phyloP scores from a whole-genome alignment of 2,329 filamentous ascomycete genomes.

The Tolypocladium amazonense region DNA sequence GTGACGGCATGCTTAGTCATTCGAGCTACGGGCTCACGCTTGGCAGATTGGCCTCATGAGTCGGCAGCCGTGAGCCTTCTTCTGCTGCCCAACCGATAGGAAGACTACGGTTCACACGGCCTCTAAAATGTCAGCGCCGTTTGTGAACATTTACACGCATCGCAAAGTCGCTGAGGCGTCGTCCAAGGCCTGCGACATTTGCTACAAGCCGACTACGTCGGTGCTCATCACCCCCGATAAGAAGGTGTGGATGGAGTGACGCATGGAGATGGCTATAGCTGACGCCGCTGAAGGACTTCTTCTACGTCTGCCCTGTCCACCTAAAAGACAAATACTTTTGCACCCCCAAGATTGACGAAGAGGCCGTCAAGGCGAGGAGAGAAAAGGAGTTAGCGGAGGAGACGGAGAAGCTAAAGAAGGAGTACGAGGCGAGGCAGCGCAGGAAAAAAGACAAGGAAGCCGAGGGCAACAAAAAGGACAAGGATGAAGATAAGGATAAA shows the following conservation, averaged over 20 bases:
- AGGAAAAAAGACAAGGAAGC: slow-evolving; percentile 60
- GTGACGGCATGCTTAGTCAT: slow-evolving; percentile 3
- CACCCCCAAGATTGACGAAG: slow-evolving; percentile 60
- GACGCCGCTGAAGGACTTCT: slow-evolving; percentile 53
- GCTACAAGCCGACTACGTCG: slow-evolving; percentile 77
- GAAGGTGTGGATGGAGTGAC: slow-evolving; percentile 47
- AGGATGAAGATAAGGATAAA: slow-evolving; percentile 15
- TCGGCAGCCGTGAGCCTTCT: background rate
- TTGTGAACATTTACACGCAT: slow-evolving; percentile 74
- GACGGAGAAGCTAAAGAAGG: slow-evolving; percentile 56
- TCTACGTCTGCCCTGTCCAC: slow-evolving; percentile 80
- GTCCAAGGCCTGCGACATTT: slow-evolving; percentile 79
- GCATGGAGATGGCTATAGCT: background rate
- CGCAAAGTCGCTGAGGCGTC: slow-evolving; percentile 79
- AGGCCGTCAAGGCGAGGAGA: slow-evolving; percentile 47
- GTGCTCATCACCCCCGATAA: slow-evolving; percentile 85
- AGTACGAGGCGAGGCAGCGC: slow-evolving; percentile 64
- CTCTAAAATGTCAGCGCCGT: slow-evolving; percentile 16
- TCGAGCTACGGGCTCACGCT: background rate
- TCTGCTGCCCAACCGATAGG: background rate
- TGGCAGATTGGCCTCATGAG: background rate
- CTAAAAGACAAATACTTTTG: slow-evolving; percentile 78
- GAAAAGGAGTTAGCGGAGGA: slow-evolving; percentile 56
- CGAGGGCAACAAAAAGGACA: slow-evolving; percentile 29
- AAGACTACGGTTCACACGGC: background rate